Base-by-base conservation (phyloP, 148 eudicot genomes). In the Drosera capensis region DNA sequence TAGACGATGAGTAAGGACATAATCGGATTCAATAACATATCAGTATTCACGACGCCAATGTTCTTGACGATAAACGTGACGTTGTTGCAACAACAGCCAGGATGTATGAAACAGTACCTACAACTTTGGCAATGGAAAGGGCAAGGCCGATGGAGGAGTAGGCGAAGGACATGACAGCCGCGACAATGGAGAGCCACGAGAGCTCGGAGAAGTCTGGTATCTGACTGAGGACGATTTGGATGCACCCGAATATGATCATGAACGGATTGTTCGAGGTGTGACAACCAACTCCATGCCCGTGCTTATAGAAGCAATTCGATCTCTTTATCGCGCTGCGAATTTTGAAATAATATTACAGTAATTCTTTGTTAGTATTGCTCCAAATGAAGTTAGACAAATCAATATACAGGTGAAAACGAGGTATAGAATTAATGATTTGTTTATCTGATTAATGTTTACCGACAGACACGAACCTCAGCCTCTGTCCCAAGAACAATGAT, bases 81-180 rank as follows among this genome's bases (percentile, higher is more conserved):
- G 4, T 28, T 28, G 9, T 28, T 28, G 31, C 31, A 3, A 9
- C 31, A 4, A 28, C 9, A 28, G 9, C 31, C 9, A 28, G 31
- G 31, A 28, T 3, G 6, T 3, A 9, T 3, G 31, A 28, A 28
- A 9, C 4, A 28, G 9, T 21, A 84, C 97, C 75, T 29, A 60
- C 73, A 46, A 80, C 72, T 65, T 78, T 90, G 29, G 93, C 93
- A 1, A 90, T 49, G 66, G 97, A 80, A 48, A 90, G 92, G 4
- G 69, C 95, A 12, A 90, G 74, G 20, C 97, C 97, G 22, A 90
- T 90, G 14, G 78, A 66, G 43, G 97, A 62, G 51, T 90, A 90
- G 23, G 84, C 78, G 26, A 90, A 90, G 9, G 97, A 90, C 97
- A 90, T 90, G 20, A 80, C 48, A 2, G 97, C 83, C 0, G 97